Base-by-base conservation (phyloP, 768 basidiomycete genomes). In the Megacollybia marginata region DNA sequence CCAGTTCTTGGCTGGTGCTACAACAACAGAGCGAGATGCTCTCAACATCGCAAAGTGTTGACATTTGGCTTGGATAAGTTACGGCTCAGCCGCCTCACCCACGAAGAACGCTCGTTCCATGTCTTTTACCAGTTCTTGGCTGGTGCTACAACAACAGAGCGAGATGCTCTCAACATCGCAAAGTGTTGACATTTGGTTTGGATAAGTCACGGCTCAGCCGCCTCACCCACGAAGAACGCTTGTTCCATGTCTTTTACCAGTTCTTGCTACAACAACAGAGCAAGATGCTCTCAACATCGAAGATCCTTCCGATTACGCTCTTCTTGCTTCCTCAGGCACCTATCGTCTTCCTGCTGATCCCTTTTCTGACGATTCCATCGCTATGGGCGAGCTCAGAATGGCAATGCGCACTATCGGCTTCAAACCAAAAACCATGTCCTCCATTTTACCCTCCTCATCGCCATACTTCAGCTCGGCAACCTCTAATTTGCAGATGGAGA, bases 161-260 rank as follows among this genome's bases (percentile, higher is more conserved):
- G 92, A 2, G 91, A 95, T 55, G 63, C 69, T 11, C 80, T 86
- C 55, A 76, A 75, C n/a, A n/a, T n/a, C n/a, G n/a, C 3, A 91
- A 92, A 59, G 77, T 85, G 11, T 74, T 95, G 38, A 76, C 88
- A 1, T 95, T 81, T 57, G 88, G 79, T 0, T 79, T 95, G 20
- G 93, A 95, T 75, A 95, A 95, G 64, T 85, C 85, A n/a, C 79
- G 90, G 13, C 75, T 94, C 12, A 74, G 71, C 49, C 76, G 75
- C 9, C 80, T 95, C 35, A 69, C 76, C 10, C 80, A 88, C 54
- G 92, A 95, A 67, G 92, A 94, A 61, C 82, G 92, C 18, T 79
- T 87, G 0, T 95, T 83, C 67, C 92, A 95, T 56, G 79, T 94
- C 40, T 94, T 95, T 67, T 95, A 95, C 65, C 92, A 95, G 66